Base-by-base conservation (phyloP, 352 stramenopile genomes). In the Globisporangium rhizosaccharum region DNA sequence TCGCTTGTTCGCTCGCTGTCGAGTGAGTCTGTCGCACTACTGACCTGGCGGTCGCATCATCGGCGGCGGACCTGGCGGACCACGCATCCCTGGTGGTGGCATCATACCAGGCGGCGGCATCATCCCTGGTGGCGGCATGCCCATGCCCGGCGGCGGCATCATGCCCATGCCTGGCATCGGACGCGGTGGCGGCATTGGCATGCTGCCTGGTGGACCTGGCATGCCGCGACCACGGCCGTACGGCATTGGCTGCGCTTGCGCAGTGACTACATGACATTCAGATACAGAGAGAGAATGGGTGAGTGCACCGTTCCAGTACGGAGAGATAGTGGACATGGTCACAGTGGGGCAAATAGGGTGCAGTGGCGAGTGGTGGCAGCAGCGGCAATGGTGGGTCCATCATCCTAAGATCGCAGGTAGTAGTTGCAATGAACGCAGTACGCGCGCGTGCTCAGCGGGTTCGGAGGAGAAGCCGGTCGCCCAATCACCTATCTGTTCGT, bases 331-430 rank as follows among this genome's bases (percentile, higher is more conserved):
- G 26, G 39, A 58, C 17, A 46, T 3, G 11, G 54, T 44, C 26
- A 8, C 36, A 48, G 17, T 57, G 49, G 54, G 53, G 17, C 55
- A 39, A 48, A 25, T 47, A 36, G 17, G 28, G 51, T 14, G 26
- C 44, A 33, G 28, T 33, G 28, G 28, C 28, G 6, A 33, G 28
- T 6, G 28, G 6, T 2, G 28, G 28, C 28, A 33, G 28, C 28
- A 59, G n/a, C 54, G 28, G 20, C n/a, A 18, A 1, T 41, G 10
- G 14, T 48, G 52, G 46, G 67, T 74, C 84, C 80, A 95, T 92
- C 82, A 94, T 88, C 75, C 79, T 90, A 90, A 92, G 82, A 90
- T 90, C 77, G 67, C 75, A 84, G 74, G 79, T 80, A 91, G 76
- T 88, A 88, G 59, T 72, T 80, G 33, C 33, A 39, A 39, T 82